Evolutionary conservation across 108 stramenopile species (phyloP).

Genomic region (Fistulifera solaris): DNA sequence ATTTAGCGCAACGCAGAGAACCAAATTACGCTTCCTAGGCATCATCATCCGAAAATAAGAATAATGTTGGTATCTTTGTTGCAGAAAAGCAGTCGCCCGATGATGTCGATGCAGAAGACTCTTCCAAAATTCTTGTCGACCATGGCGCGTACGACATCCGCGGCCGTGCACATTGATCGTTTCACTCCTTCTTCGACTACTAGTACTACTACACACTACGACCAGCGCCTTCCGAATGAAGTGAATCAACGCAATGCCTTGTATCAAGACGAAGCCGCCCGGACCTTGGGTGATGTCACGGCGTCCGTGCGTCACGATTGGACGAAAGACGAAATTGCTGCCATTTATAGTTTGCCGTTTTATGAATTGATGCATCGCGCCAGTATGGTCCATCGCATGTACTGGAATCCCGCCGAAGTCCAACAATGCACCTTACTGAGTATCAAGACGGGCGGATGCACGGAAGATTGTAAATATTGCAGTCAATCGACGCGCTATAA

Average conservation of each 20-base stretch:
- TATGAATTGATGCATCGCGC: conserved; percentile 95
- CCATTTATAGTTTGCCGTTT: conserved; percentile 84
- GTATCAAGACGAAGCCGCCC: conserved; percentile 48
- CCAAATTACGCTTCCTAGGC: no score
- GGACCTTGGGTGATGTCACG: conserved; percentile 64
- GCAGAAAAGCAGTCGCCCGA: no score
- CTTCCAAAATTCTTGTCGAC: no score
- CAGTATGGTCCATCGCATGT: conserved; percentile 92
- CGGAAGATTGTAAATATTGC: conserved; percentile 97
- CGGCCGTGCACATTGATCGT: no score
- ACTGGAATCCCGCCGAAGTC: conserved; percentile 93
- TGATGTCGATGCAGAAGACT: no score
- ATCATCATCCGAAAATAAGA: no score
- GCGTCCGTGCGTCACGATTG: conserved; percentile 84
- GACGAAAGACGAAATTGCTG: conserved; percentile 88
- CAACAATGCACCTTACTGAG: conserved; percentile 94
- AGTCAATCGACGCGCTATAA: conserved; percentile 91
- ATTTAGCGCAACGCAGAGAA: no score
- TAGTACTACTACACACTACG: no score
- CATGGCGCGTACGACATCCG: no score
- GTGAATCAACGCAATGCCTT: conserved; percentile 62
- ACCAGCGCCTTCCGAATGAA: conserved; percentile 57
- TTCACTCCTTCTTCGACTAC: no score
- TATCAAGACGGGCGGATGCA: conserved; percentile 98
- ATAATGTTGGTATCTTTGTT: no score